phyloP scores from a whole-genome alignment of 2,329 filamentous ascomycete species.

The Diplodia sapinea region DNA sequence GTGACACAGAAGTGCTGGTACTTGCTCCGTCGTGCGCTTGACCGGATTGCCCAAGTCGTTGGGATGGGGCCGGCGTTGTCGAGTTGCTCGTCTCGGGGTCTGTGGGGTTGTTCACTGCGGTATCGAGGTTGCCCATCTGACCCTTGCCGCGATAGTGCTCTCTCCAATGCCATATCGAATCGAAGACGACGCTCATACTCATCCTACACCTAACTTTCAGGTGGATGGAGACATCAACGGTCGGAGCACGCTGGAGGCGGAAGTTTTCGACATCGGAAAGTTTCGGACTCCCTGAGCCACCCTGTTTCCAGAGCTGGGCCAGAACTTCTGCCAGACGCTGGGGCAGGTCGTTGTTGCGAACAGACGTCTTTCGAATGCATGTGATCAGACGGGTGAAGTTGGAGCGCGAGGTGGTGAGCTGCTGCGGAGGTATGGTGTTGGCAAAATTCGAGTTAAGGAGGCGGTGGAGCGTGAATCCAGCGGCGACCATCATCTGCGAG shows the following conservation, averaged over 20 bases:
- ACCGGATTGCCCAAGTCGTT: slow-evolving; percentile 10
- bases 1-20: slow-evolving; percentile 20
- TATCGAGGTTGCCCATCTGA: slow-evolving; percentile 54
- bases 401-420: slow-evolving; percentile 62
- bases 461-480: slow-evolving; percentile 77
- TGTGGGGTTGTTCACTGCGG: slow-evolving; percentile 82
- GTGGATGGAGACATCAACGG: slow-evolving; percentile 72
- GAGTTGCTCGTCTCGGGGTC: slow-evolving; percentile 75
- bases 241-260: slow-evolving; percentile 23
- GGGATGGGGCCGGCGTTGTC: slow-evolving; percentile 62
- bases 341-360: slow-evolving; percentile 78
- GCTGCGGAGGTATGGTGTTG: slow-evolving; percentile 66
- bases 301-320: slow-evolving; percentile 81
- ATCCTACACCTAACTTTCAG: slow-evolving; percentile 82
- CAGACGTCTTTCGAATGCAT: slow-evolving; percentile 73
- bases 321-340: slow-evolving; percentile 83
- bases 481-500: slow-evolving; percentile 84
- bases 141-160: slow-evolving; percentile 58
- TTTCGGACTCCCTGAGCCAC: slow-evolving; percentile 38
- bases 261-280: slow-evolving; percentile 20
- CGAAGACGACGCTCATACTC: slow-evolving; percentile 84
- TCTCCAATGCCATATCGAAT: slow-evolving; percentile 85
- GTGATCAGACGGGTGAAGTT: slow-evolving; percentile 75
- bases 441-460: slow-evolving; percentile 77
- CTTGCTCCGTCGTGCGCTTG: not conserved